Conservation (phyloP, 805 yeast species). For the Osmozyma mogii region DNA sequence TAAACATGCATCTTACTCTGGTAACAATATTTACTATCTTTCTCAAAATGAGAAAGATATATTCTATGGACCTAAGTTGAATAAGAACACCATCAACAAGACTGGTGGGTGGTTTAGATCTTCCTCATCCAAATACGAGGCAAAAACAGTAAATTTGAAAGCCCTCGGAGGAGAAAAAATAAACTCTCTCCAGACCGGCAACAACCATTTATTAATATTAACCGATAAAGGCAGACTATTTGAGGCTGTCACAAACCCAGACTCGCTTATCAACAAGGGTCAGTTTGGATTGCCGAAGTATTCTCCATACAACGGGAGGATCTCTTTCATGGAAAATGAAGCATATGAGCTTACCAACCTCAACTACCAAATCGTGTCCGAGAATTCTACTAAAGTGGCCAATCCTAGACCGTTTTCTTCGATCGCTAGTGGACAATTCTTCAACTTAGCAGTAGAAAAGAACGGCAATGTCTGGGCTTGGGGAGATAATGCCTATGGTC, state of each 20-base stretch:
- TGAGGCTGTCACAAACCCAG: constrained; percentile 44
- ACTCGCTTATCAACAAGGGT: constrained; percentile 38
- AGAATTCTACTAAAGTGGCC: constrained; percentile 15
- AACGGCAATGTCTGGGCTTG: constrained; percentile 73
- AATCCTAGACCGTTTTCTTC: constrained; percentile 41
- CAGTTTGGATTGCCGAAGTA: constrained; percentile 77
- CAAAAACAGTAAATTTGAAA: constrained; percentile 6
- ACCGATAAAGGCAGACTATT: constrained; percentile 54
- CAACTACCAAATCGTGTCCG: constrained; percentile 35
- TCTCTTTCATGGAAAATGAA: constrained; percentile 15
- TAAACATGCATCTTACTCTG: constrained; percentile 36
- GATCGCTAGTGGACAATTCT: constrained; percentile 69
- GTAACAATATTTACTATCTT: constrained; percentile 40
- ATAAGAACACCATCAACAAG: constrained; percentile 1
- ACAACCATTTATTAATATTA: constrained; percentile 58
- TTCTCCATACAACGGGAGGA: constrained; percentile 43
- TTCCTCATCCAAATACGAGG: constrained; percentile 2
- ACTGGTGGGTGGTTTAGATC: constrained; percentile 6
- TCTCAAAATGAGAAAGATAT: constrained; percentile 37
- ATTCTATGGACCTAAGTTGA: constrained; percentile 22
- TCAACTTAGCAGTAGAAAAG: constrained; percentile 62
- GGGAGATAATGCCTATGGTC: constrained; percentile 83
- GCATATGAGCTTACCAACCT: constrained; percentile 47
- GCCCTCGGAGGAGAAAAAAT: constrained; percentile 27
- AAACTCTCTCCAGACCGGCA: constrained; percentile 49